Percentiles rank a stretch among this genome's conserved stretches.
Conservation (phyloP, 176 grass and related monocot species). For the Neostapfia colusana region DNA sequence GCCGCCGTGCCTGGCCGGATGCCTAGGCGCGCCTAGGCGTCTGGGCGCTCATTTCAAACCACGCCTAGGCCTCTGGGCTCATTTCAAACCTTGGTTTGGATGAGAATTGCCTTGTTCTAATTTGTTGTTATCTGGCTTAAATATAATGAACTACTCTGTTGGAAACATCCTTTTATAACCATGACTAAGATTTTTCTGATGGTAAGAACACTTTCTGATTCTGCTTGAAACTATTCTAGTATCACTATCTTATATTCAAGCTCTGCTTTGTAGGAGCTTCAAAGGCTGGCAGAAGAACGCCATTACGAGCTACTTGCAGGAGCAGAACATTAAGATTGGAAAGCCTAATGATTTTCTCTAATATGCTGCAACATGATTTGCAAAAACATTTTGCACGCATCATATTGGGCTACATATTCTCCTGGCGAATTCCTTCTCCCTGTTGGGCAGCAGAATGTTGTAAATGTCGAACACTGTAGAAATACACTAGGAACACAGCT, state of each 20-base stretch:
- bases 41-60: too few relatives aligned
- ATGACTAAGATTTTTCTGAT: background rate
- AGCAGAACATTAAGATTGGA: conserved; percentile 72
- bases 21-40: too few relatives aligned
- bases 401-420: background rate
- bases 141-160: background rate
- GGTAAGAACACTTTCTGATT: background rate
- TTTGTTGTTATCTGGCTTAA: background rate
- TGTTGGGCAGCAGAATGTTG: background rate
- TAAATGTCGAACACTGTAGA: conserved; percentile 29
- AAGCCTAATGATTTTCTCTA: conserved; percentile 74
- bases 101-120: too few relatives aligned
- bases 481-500: too few relatives aligned
- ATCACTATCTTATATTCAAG: background rate
- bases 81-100: too few relatives aligned
- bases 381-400: background rate
- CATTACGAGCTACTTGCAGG: conserved; percentile 66
- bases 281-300: conserved; percentile 97
- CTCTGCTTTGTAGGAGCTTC: conserved; percentile 71
- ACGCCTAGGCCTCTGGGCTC: too few relatives aligned
- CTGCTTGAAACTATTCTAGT: conserved; percentile 5
- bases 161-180: background rate
- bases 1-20: too few relatives aligned
- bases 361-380: conserved; percentile 3
- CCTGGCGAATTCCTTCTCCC: background rate